These are phyloP conservation scores for Hanseniaspora gamundiae DNA, from an alignment of 1,139 yeast species.

Conservation along the genomic window DNA sequence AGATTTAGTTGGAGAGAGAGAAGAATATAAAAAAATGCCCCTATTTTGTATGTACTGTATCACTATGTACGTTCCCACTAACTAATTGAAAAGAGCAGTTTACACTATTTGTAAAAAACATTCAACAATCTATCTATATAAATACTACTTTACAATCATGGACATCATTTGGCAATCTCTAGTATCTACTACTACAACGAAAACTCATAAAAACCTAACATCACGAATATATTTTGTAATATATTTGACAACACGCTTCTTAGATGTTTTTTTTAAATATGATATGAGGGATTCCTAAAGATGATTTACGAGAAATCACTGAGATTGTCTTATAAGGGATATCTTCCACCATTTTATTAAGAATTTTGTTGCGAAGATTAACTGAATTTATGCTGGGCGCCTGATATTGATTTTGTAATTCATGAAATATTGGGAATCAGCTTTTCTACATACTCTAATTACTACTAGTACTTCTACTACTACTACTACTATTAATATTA, in stretches of 20 bases:
- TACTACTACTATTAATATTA: too few species aligned
- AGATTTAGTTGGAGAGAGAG: too few species aligned
- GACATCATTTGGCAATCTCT: too few species aligned
- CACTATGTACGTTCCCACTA: too few species aligned
- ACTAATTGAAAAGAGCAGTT: too few species aligned
- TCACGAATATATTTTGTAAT: conserved; percentile 1
- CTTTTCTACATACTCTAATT: conserved; percentile 25
- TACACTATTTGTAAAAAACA: too few species aligned
- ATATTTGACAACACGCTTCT: not conserved
- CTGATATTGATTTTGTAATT: conserved; percentile 27
- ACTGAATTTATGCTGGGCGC: conserved; percentile 29
- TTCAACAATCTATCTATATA: too few species aligned
- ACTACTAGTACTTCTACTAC: not conserved
- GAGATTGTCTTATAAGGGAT: not conserved
- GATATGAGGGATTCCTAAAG: not conserved
- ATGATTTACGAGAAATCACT: not conserved
- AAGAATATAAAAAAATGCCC: too few species aligned
- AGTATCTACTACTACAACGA: not conserved
- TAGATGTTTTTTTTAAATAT: not conserved
- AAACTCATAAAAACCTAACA: conserved; percentile 1
- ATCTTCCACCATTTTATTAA: conserved; percentile 11
- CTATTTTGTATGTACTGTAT: too few species aligned
- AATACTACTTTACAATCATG: too few species aligned
- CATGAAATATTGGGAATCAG: conserved; percentile 31
- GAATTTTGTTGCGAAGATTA: conserved; percentile 23